phyloP scores from a whole-genome alignment of 2,329 filamentous ascomycete species.

The Penicillium verrucosum region DNA sequence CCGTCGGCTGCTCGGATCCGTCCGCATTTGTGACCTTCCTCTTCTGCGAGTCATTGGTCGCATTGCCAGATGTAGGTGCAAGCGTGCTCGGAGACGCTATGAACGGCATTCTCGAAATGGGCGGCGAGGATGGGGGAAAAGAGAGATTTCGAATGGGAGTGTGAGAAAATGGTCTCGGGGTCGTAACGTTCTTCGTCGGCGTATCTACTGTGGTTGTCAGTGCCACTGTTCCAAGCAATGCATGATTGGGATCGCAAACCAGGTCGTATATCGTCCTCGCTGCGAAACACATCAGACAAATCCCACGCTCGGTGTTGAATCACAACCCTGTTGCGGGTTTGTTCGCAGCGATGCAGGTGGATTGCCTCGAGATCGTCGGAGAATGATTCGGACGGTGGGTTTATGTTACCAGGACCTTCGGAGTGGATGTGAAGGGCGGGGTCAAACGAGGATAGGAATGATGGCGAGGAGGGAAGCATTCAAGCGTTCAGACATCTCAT shows the following conservation, averaged over 20 bases:
- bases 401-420: slow-evolving; percentile 31
- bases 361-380: slow-evolving; percentile 43
- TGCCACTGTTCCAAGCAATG: not conserved
- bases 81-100: slow-evolving; percentile 41
- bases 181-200: slow-evolving; percentile 32
- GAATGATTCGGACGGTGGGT: slow-evolving; percentile 34
- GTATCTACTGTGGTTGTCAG: slow-evolving; percentile 29
- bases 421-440: slow-evolving; percentile 50
- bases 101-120: slow-evolving; percentile 38
- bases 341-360: slow-evolving; percentile 32
- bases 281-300: slow-evolving; percentile 42
- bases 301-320: slow-evolving; percentile 46
- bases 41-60: slow-evolving; percentile 37
- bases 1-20: slow-evolving; percentile 24
- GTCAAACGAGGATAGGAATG: slow-evolving; percentile 50
- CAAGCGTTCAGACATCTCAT: slow-evolving; percentile 23
- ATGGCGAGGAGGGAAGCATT: slow-evolving; percentile 36
- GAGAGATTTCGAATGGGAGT: slow-evolving; percentile 15
- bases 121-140: slow-evolving; percentile 35
- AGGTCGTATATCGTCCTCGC: slow-evolving; percentile 41
- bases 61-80: slow-evolving; percentile 38
- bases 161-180: slow-evolving; percentile 11
- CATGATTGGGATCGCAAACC: slow-evolving; percentile 21
- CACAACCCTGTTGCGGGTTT: slow-evolving; percentile 37
- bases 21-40: slow-evolving; percentile 36